These are phyloP conservation scores for Acer saccharum DNA, from an alignment of 345 rosid species.

Conservation along the genomic window DNA sequence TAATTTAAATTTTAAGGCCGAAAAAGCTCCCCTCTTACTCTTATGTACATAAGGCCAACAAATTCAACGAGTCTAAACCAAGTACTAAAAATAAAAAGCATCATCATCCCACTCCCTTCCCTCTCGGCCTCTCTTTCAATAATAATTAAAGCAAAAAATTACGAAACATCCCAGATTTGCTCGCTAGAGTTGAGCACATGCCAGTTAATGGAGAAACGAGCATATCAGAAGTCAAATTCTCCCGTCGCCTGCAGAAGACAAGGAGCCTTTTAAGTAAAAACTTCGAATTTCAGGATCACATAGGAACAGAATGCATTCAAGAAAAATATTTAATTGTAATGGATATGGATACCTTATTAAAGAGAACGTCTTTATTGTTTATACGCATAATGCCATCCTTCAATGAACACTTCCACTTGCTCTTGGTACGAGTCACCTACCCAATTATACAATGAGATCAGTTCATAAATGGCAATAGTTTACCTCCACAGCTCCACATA, in stretches of 20 bases:
- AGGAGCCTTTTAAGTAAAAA: not conserved
- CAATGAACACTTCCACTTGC: slow-evolving; percentile 92
- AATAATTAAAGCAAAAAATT: slow-evolving; percentile 25
- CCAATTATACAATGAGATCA: slow-evolving; percentile 10
- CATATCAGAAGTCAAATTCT: slow-evolving; percentile 85
- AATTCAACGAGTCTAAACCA: slow-evolving; percentile 22
- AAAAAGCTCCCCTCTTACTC: slow-evolving; percentile 49
- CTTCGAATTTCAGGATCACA: slow-evolving; percentile 4
- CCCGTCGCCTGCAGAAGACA: slow-evolving; percentile 73
- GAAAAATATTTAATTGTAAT: slow-evolving; percentile 1
- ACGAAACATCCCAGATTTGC: slow-evolving; percentile 24
- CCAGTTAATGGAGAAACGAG: slow-evolving; percentile 9
- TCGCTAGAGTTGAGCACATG: slow-evolving; percentile 18
- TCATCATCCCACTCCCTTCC: slow-evolving; percentile 30
- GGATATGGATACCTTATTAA: slow-evolving; percentile 68
- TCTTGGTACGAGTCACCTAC: slow-evolving; percentile 95
- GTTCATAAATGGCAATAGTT: not conserved
- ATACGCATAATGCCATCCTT: slow-evolving; percentile 99
- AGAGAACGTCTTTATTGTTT: slow-evolving; percentile 91
- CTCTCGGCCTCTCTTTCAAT: slow-evolving; percentile 33
- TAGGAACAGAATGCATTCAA: not conserved
- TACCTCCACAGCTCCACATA: not conserved
- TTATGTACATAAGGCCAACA: slow-evolving; percentile 70
- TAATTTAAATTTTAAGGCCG: slow-evolving; percentile 14
- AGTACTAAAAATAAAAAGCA: slow-evolving; percentile 22